Percentiles rank a stretch among this genome's conserved stretches.
Evolutionary conservation across 805 yeast species (phyloP).

Genomic region (Geotrichum ghanense): DNA sequence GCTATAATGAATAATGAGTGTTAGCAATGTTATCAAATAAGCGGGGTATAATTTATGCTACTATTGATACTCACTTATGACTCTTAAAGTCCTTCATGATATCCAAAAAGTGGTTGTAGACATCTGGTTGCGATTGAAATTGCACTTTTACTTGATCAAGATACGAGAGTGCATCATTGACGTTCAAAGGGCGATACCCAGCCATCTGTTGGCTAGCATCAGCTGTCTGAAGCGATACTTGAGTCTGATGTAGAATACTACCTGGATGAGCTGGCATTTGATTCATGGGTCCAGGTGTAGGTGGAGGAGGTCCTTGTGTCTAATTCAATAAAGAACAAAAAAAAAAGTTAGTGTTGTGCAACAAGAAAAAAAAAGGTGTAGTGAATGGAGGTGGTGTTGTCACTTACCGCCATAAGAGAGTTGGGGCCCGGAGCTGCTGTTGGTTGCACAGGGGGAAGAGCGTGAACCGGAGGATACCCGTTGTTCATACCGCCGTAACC

Average conservation of each 20-base stretch:
- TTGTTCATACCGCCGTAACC: conserved; percentile 14
- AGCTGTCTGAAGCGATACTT: conserved; percentile 7
- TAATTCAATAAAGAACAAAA: conserved; percentile 7
- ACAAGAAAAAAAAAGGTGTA: conserved; percentile 2
- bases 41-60: neutral
- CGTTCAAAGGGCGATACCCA: conserved; percentile 60
- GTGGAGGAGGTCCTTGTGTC: conserved; percentile 12
- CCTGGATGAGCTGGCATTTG: conserved; percentile 9
- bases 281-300: conserved; percentile 9
- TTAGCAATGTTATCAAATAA: conserved; percentile 1
- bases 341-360: conserved; percentile 2
- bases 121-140: conserved; percentile 86
- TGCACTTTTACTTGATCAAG: conserved; percentile 92
- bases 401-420: conserved; percentile 5
- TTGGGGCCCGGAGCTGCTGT: conserved; percentile 7
- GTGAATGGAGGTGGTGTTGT: conserved; percentile 8
- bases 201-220: conserved; percentile 18
- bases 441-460: conserved; percentile 5
- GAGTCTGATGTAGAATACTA: conserved; percentile 7
- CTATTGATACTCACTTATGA: conserved; percentile 45
- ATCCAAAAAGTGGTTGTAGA: conserved; percentile 89
- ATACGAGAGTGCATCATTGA: conserved; percentile 90
- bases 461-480: conserved; percentile 12
- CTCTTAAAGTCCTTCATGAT: conserved; percentile 98
- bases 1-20: conserved; percentile 9